phyloP scores from a whole-genome alignment of 768 basidiomycete genomes.

The Amanita thiersii region DNA sequence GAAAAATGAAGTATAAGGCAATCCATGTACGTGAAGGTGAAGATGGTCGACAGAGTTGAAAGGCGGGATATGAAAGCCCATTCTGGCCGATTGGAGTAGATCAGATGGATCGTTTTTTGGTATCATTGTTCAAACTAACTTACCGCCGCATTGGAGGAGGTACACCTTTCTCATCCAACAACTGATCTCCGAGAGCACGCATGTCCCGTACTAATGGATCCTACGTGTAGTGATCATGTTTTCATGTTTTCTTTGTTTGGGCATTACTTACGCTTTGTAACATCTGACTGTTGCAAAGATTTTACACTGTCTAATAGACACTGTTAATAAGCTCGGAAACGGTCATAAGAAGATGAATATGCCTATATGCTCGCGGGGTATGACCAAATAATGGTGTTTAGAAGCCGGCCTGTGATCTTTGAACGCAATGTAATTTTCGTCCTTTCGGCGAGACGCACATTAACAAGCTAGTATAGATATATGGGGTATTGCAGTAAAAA shows the following conservation, averaged over 20 bases:
- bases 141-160: constrained; percentile 34
- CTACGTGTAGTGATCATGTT: too few species aligned
- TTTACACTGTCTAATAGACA: constrained; percentile 1
- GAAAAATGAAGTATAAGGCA: constrained; percentile 47
- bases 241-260: too few species aligned
- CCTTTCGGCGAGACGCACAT: constrained; percentile 20
- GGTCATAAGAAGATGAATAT: constrained; percentile 12
- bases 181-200: background rate
- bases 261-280: constrained; percentile 1
- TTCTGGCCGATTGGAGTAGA: constrained; percentile 26
- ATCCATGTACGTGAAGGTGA: constrained; percentile 64
- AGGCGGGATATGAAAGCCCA: constrained; percentile 81
- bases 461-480: background rate
- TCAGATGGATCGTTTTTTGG: background rate
- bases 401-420: constrained; percentile 42
- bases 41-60: constrained; percentile 67
- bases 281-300: background rate
- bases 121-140: constrained; percentile 5
- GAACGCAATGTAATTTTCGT: constrained; percentile 42
- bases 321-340: too few species aligned
- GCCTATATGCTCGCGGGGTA: constrained; percentile 48
- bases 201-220: background rate
- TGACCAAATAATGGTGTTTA: constrained; percentile 39
- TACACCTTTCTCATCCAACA: background rate
- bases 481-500: too few species aligned